A percentile compares a stretch with the other conserved stretches of the same genome.
Evolutionary conservation across 495 filamentous ascomycete species (phyloP).

Genomic region (Astrothelium macrocarpum): DNA sequence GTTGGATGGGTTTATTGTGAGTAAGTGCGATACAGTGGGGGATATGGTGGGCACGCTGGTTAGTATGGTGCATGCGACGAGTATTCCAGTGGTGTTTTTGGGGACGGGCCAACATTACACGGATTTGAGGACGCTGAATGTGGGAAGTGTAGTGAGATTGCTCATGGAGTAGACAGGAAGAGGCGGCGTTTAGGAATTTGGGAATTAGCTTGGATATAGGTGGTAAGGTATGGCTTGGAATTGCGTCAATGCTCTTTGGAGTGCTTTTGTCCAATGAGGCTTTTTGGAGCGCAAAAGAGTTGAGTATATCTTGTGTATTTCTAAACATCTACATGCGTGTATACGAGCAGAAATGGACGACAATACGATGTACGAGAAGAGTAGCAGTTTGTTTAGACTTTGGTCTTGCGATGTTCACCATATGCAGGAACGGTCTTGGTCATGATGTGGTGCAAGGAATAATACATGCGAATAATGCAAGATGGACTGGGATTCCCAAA

Average conservation of each 20-base stretch:
- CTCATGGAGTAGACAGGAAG: conserved; percentile 44
- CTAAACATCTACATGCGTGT: no score
- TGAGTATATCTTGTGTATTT: no score
- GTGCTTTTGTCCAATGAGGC: no score
- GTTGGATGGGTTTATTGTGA: conserved; percentile 93
- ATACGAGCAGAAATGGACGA: no score
- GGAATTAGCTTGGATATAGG: no score
- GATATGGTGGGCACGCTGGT: conserved; percentile 97
- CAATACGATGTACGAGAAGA: no score
- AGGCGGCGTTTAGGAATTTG: background rate
- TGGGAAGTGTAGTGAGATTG: conserved; percentile 79
- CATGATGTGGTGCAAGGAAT: background rate
- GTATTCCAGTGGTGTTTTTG: conserved; percentile 80
- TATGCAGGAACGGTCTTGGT: background rate
- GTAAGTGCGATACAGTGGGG: conserved; percentile 95
- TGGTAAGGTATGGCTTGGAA: background rate
- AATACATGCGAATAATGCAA: background rate
- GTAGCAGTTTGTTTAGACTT: no score
- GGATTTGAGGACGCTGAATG: conserved; percentile 85
- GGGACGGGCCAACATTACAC: conserved; percentile 96
- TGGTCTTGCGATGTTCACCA: no score
- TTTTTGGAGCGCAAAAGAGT: no score
- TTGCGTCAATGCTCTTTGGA: no score
- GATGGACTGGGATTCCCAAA: background rate
- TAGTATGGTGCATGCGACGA: conserved; percentile 95